Conservation (phyloP, 2,329 filamentous ascomycete species). For the Aspergillus sp. region DNA sequence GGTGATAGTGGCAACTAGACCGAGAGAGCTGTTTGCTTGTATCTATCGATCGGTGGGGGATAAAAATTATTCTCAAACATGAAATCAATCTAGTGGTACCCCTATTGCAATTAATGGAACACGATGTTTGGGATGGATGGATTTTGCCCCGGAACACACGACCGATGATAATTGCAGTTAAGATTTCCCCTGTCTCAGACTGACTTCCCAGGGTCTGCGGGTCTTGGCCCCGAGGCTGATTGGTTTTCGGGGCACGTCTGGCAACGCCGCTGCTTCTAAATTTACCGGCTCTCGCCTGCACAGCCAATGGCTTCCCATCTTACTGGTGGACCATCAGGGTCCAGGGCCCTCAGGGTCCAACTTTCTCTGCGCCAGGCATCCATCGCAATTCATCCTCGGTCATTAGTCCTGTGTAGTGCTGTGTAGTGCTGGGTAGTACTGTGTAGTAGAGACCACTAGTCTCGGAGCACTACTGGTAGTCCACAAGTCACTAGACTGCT, state of each 20-base stretch:
- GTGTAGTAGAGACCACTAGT: background rate
- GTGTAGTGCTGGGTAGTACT: too few relatives aligned
- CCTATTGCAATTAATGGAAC: too few relatives aligned
- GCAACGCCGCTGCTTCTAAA: background rate
- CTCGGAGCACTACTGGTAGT: too few relatives aligned
- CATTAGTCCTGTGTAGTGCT: background rate
- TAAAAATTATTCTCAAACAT: too few relatives aligned
- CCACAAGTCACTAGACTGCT: background rate
- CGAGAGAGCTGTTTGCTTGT: too few relatives aligned
- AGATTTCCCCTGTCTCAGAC: constrained; percentile 4
- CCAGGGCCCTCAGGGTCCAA: constrained; percentile 1
- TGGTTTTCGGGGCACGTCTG: background rate
- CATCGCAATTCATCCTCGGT: background rate
- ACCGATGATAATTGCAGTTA: background rate
- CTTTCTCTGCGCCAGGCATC: background rate
- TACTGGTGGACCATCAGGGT: background rate
- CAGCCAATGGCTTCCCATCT: background rate
- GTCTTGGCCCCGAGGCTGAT: background rate
- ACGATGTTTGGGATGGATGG: background rate
- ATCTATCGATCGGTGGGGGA: too few relatives aligned
- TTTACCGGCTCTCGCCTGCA: background rate
- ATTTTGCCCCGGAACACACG: background rate
- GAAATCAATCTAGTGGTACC: background rate
- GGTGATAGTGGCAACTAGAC: too few relatives aligned
- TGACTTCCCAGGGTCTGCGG: background rate